Evolutionary conservation across 331 rosid genomes (phyloP).

Genomic region (Ulmus americana): DNA sequence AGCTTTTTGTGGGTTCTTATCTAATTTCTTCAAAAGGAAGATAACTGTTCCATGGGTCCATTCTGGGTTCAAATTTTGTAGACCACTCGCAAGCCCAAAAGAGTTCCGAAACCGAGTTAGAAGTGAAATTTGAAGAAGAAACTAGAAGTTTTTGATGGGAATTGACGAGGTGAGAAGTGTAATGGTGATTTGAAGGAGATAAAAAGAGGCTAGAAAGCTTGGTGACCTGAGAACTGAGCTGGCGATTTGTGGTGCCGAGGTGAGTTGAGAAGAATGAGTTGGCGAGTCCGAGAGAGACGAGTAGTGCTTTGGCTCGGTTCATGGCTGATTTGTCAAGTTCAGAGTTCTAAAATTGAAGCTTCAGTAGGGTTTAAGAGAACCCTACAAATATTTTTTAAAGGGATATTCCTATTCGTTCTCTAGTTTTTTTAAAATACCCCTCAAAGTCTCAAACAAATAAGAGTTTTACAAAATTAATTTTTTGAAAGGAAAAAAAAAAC

Average conservation of each 20-base stretch:
- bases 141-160: conserved; percentile 31
- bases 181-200: conserved; percentile 24
- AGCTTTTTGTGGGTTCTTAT: conserved; percentile 54
- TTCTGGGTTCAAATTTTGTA: conserved; percentile 24
- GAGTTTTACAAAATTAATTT: too few relatives aligned
- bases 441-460: too few relatives aligned
- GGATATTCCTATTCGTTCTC: too few relatives aligned
- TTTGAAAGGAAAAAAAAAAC: too few relatives aligned
- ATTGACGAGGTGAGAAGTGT: conserved; percentile 14
- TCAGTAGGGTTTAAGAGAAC: too few relatives aligned
- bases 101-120: conserved; percentile 49
- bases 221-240: conserved; percentile 39
- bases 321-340: background rate
- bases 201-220: conserved; percentile 29
- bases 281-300: conserved; percentile 33
- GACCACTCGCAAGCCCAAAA: conserved; percentile 61
- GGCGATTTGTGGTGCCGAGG: conserved; percentile 25
- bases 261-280: conserved; percentile 38
- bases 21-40: conserved; percentile 58
- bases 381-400: too few relatives aligned
- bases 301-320: conserved; percentile 48
- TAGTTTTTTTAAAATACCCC: too few relatives aligned
- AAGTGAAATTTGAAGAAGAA: conserved; percentile 39
- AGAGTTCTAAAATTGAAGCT: too few relatives aligned
- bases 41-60: conserved; percentile 61